These are phyloP conservation scores for Citrus cavaleriei DNA, from an alignment of 345 rosid species.

Conservation along the genomic window DNA sequence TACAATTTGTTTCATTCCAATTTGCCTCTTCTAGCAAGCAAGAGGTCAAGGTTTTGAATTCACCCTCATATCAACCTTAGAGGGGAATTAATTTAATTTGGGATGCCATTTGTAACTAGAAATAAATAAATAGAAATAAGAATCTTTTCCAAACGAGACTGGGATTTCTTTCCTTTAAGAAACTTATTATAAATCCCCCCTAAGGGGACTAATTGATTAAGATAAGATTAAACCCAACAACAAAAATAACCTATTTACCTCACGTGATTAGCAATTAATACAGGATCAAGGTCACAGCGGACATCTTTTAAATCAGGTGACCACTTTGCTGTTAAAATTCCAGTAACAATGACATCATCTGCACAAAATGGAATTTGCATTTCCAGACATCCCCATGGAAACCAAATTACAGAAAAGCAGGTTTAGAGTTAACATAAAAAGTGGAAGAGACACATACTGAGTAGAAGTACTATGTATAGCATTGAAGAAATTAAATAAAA, in stretches of 20 bases:
- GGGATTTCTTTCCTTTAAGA: not conserved
- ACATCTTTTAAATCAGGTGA: conserved; percentile 90
- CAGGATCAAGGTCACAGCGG: conserved; percentile 91
- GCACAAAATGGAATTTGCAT: conserved; percentile 11
- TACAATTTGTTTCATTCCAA: not conserved
- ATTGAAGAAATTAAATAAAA: not conserved
- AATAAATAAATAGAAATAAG: too few relatives aligned
- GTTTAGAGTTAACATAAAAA: not conserved
- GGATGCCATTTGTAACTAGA: not conserved
- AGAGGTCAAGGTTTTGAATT: not conserved
- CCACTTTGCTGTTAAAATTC: conserved; percentile 90
- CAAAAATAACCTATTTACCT: conserved; percentile 43
- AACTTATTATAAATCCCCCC: not conserved
- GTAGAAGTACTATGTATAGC: not conserved
- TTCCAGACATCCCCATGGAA: not conserved
- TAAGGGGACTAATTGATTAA: not conserved
- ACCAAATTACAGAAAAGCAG: not conserved
- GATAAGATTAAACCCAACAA: not conserved
- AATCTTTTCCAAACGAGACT: not conserved
- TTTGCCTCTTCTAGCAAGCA: not conserved
- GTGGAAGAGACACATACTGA: not conserved
- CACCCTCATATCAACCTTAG: not conserved
- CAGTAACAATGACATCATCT: conserved; percentile 91
- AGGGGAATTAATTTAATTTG: not conserved
- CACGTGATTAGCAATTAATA: conserved; percentile 76